Conservation (phyloP, 179 eudicot species). For the Beta corolliflora region DNA sequence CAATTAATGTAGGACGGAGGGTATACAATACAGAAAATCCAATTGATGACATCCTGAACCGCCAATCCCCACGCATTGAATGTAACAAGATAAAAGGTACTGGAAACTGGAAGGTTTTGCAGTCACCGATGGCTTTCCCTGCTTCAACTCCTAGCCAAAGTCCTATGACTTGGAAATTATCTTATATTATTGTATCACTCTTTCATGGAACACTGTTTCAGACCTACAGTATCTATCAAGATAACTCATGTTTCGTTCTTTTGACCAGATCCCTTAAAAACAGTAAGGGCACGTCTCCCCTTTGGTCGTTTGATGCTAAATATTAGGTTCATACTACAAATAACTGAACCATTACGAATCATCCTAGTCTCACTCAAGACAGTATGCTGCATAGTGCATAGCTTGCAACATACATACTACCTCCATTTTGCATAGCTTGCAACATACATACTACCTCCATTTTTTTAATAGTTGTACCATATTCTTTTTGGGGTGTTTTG, state of each 20-base stretch:
- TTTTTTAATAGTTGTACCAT: too few relatives aligned
- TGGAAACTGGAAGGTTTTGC: not conserved
- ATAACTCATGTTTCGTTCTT: not conserved
- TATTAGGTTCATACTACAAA: not conserved
- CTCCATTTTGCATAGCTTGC: not conserved
- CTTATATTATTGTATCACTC: not conserved
- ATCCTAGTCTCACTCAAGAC: not conserved
- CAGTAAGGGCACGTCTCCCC: not conserved
- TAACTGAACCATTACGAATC: not conserved
- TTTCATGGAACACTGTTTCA: not conserved
- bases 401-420: too few relatives aligned
- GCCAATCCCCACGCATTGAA: not conserved
- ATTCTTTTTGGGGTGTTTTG: too few relatives aligned
- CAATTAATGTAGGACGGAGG: too few relatives aligned
- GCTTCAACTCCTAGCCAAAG: not conserved
- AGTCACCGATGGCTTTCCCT: not conserved
- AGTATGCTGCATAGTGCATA: too few relatives aligned
- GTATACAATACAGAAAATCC: conserved; percentile 2
- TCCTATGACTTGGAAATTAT: not conserved
- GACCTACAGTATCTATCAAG: not conserved
- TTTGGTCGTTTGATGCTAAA: not conserved
- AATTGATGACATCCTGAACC: too few relatives aligned
- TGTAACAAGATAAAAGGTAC: not conserved
- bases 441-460: not conserved
- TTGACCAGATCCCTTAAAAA: too few relatives aligned